Base-by-base conservation (phyloP, 805 yeast genomes). In the Nakazawaea ambrosiae region DNA sequence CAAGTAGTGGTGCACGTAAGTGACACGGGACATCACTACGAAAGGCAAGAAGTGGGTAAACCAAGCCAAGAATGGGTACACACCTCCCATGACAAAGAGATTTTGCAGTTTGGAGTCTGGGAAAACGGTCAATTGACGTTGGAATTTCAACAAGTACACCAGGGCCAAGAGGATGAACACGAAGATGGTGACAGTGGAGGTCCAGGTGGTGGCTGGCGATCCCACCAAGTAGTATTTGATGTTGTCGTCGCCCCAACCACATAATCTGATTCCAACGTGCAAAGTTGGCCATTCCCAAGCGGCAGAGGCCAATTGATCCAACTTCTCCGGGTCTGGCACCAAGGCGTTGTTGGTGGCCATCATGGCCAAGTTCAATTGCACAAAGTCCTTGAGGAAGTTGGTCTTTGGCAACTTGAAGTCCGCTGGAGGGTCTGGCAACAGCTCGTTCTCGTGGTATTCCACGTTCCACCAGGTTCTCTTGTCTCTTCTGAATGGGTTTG, bases 221-320 rank as follows among this genome's bases (percentile, higher is more conserved):
- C 92, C 90, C 41, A 83, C 65, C 46, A 83, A 57, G 58, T 73
- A 82, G 55, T 79, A 83, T 51, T 78, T 78, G 47, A 70, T 65
- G 41, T 61, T 66, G 7, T 68, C 71, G 31, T 70, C 70, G 31
- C 68, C 65, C 92, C 92, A 83, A 11, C 75, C 70, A 58, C 86
- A 79, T 69, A 83, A 66, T 59, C 95, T 72, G 46, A 84, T 71
- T 42, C 95, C 95, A 33, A 67, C 72, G 42, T 77, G 68, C 51
- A 83, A 65, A n/a, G 80, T 73, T 34, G 95, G 95, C 95, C 95
- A 84, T 65, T 84, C 84, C 90, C 92, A 84, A 57, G 85, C 83
- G 39, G 68, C 58, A 12, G 90, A 80, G 1, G 88, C 78, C 42
- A 84, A 62, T 40, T 69, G 71, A 52, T 84, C 95, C 46, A 65